phyloP scores from a whole-genome alignment of 805 yeast genomes.

The Starmera quercuum region DNA sequence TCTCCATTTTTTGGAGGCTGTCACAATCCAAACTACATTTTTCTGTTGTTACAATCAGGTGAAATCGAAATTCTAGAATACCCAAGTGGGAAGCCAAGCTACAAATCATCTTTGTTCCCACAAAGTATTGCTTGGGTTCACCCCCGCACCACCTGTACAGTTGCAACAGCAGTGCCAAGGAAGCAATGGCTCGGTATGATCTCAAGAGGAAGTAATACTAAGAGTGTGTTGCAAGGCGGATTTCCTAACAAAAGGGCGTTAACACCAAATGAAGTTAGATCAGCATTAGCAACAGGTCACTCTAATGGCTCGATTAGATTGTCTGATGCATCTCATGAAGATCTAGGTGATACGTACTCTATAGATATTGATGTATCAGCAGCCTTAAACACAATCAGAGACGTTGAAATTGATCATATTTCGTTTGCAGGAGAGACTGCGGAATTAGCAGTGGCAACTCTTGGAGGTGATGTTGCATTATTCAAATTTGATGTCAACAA shows the following conservation, averaged over 20 bases:
- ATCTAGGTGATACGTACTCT: slow-evolving; percentile 49
- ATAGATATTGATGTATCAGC: slow-evolving; percentile 51
- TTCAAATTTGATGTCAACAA: slow-evolving; percentile 61
- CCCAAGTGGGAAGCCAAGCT: slow-evolving; percentile 45
- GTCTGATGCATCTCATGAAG: slow-evolving; percentile 79
- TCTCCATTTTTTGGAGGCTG: slow-evolving; percentile 78
- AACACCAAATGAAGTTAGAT: slow-evolving; percentile 42
- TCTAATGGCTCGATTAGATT: slow-evolving; percentile 75
- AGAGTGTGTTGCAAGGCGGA: slow-evolving; percentile 68
- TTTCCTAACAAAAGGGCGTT: slow-evolving; percentile 47
- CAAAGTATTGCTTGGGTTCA: slow-evolving; percentile 73
- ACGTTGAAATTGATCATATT: slow-evolving; percentile 43
- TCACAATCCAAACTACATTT: slow-evolving; percentile 63
- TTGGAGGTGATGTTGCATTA: slow-evolving; percentile 65
- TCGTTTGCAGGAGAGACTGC: slow-evolving; percentile 75
- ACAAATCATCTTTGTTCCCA: slow-evolving; percentile 61
- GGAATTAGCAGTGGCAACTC: slow-evolving; percentile 64
- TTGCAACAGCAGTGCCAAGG: slow-evolving; percentile 49
- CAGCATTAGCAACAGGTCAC: slow-evolving; percentile 77
- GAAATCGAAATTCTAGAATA: slow-evolving; percentile 54
- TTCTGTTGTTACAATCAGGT: slow-evolving; percentile 56
- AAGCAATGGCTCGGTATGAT: slow-evolving; percentile 78
- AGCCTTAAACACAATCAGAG: slow-evolving; percentile 36
- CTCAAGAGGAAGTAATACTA: slow-evolving; percentile 34
- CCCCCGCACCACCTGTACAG: slow-evolving; percentile 56